phyloP scores from a whole-genome alignment of 1,284 basidiomycete species.

The Tylopilus sp. region DNA sequence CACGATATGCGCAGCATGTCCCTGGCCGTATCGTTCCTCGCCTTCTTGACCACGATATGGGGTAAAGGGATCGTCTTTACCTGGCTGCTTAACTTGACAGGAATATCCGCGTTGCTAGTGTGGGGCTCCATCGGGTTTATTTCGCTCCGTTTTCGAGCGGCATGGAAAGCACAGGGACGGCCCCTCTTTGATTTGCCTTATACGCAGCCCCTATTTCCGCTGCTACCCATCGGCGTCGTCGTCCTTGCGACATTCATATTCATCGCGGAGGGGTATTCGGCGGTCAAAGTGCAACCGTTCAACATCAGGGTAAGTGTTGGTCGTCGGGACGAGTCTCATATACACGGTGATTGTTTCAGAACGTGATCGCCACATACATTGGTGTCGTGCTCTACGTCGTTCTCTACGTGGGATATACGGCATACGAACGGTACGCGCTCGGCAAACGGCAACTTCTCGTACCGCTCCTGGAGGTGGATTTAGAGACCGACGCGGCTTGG shows the following conservation, averaged over 20 bases:
- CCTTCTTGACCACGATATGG: slow-evolving; percentile 53
- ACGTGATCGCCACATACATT: slow-evolving; percentile 41
- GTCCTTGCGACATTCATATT: slow-evolving; percentile 46
- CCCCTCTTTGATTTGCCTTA: slow-evolving; percentile 44
- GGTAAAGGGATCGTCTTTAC: slow-evolving; percentile 50
- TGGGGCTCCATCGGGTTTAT: slow-evolving; percentile 57
- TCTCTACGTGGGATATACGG: slow-evolving; percentile 36
- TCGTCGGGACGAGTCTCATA: background rate
- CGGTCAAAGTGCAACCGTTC: slow-evolving; percentile 35
- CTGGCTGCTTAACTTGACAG: slow-evolving; percentile 62
- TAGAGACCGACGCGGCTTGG: slow-evolving; percentile 50
- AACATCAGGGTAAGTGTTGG: slow-evolving; percentile 27
- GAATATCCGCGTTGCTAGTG: slow-evolving; percentile 64
- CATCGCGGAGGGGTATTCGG: slow-evolving; percentile 47
- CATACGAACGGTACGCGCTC: slow-evolving; percentile 31
- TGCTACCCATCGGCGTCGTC: slow-evolving; percentile 42
- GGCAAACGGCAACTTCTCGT: slow-evolving; percentile 28
- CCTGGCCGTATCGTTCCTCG: slow-evolving; percentile 45
- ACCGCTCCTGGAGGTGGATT: slow-evolving; percentile 38
- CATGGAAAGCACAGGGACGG: slow-evolving; percentile 41
- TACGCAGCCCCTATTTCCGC: slow-evolving; percentile 45
- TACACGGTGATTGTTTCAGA: slow-evolving; percentile 23
- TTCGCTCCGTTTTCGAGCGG: slow-evolving; percentile 47
- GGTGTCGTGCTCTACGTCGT: slow-evolving; percentile 36
- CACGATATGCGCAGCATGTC: slow-evolving; percentile 35